Base-by-base conservation (phyloP, 148 eudicot genomes). In the Beta vulgaris region DNA sequence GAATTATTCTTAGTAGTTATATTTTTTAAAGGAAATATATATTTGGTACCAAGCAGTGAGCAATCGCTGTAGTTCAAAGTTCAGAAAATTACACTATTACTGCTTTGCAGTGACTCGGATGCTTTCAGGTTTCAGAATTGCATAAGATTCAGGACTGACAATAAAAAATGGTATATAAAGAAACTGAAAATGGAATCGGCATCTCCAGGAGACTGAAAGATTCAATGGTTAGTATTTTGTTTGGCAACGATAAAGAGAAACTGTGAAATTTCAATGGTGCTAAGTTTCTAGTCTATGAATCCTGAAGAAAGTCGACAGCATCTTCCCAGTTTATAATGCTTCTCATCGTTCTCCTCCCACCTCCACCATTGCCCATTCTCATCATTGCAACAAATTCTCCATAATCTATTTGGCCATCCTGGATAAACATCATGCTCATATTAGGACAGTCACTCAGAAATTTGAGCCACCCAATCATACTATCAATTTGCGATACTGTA, bases 361-460 rank as follows among this genome's bases (percentile, higher is more conserved):
- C 69, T 73, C 80, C 86, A 43, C 85, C 85, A 76, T 84, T 85
- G 65, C 86, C 91, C 78, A 80, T 91, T 75, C 93, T 86, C 97
- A 91, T 91, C 97, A 91, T 89, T 36, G 91, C 87, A 23, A 88
- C 88, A 74, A 91, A 91, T 82, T 91, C 97, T 44, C 77, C 88
- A 57, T 91, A 89, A 66, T 89, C 93, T 71, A 91, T 91, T 57
- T 87, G 87, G 21, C 97, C 93, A 78, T 89, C 93, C 97, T 91
- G 86, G 70, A 73, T n/a, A 12, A n/a, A 55, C 29, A 31, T 1
- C 44, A 72, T 51, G 53, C 57, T 63, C 59, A 79, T 43, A 34
- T 77, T n/a, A 76, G 54, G 31, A 32, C 11, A 19, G 46, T 48
- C 23, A 55, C 23, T 6, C 12, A 4, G n/a, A 60, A 15, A 32